These are phyloP conservation scores for Pythium oligandrum DNA, from an alignment of 352 stramenopile species.

Conservation along the genomic window DNA sequence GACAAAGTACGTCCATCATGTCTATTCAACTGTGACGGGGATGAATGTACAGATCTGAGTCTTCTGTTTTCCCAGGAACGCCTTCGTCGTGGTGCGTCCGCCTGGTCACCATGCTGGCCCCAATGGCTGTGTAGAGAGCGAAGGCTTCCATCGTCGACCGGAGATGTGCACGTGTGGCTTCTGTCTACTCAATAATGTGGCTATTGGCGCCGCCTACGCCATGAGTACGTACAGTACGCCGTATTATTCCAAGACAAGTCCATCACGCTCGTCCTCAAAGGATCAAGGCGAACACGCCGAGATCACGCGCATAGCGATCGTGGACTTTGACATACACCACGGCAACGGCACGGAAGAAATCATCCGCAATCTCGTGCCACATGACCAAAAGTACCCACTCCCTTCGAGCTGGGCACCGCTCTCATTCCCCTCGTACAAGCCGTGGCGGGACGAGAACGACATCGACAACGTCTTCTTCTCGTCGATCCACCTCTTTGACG, in stretches of 20 bases:
- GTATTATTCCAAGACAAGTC: conserved; percentile 24
- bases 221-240: conserved; percentile 40
- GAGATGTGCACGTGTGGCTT: conserved; percentile 66
- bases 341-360: conserved; percentile 64
- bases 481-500: conserved; percentile 57
- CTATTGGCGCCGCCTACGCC: conserved; percentile 52
- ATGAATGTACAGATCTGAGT: too few species aligned
- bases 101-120: conserved; percentile 57
- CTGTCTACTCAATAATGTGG: conserved; percentile 69
- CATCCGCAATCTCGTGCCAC: conserved; percentile 51
- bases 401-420: conserved; percentile 56
- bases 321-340: conserved; percentile 72
- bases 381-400: conserved; percentile 61
- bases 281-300: conserved; percentile 6
- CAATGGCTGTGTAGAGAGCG: conserved; percentile 52
- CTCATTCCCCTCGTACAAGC: conserved; percentile 58
- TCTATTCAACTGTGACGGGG: too few species aligned
- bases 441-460: conserved; percentile 61
- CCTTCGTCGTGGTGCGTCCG: conserved; percentile 53
- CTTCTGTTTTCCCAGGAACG: conserved; percentile 26
- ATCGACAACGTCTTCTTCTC: conserved; percentile 62
- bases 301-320: conserved; percentile 46
- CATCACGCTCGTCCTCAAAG: too few species aligned
- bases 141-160: conserved; percentile 41
- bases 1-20: conserved; percentile 25